Evolutionary conservation across 768 basidiomycete species (phyloP).

Genomic region (Cystofilobasidium macerans): DNA sequence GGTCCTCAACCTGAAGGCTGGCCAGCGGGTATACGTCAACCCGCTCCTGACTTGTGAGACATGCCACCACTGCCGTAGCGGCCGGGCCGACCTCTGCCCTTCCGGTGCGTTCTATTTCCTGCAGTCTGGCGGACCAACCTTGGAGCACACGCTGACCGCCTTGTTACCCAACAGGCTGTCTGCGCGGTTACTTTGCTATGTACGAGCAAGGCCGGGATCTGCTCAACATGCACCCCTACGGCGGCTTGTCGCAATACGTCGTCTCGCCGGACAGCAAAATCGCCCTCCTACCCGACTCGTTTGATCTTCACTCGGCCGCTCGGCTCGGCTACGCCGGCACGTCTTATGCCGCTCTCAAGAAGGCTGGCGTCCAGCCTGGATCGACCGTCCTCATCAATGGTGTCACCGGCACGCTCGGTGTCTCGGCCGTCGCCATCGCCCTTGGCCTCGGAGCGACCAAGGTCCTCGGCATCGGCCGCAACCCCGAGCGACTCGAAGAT

Average conservation of each 20-base stretch:
- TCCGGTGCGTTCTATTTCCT: no score
- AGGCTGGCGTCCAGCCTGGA: slow-evolving; percentile 15
- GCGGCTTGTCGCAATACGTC: slow-evolving; percentile 26
- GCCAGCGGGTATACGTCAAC: slow-evolving; percentile 22
- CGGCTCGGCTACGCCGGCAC: slow-evolving; percentile 28
- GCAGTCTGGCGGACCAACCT: no score
- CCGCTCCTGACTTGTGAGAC: slow-evolving; percentile 22
- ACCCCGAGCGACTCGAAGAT: slow-evolving; percentile 13
- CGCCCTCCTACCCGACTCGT: slow-evolving; percentile 8
- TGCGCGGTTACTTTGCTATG: slow-evolving; percentile 23
- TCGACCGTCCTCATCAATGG: slow-evolving; percentile 27
- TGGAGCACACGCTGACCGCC: no score
- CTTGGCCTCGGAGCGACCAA: slow-evolving; percentile 22
- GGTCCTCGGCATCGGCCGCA: slow-evolving; percentile 27
- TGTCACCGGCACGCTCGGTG: slow-evolving; percentile 27
- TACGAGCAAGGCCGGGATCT: not conserved
- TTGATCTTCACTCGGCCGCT: slow-evolving; percentile 16
- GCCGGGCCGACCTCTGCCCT: not conserved
- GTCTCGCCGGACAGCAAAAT: slow-evolving; percentile 23
- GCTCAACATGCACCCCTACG: slow-evolving; percentile 23
- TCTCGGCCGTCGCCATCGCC: slow-evolving; percentile 25
- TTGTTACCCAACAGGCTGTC: no score
- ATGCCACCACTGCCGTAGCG: slow-evolving; percentile 13
- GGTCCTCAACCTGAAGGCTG: slow-evolving; percentile 19
- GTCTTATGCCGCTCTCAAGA: slow-evolving; percentile 23